A percentile compares a stretch with the other conserved stretches of the same genome.
Evolutionary conservation across 1,284 basidiomycete genomes (phyloP).

Genomic region (Trichosporon sp.): DNA sequence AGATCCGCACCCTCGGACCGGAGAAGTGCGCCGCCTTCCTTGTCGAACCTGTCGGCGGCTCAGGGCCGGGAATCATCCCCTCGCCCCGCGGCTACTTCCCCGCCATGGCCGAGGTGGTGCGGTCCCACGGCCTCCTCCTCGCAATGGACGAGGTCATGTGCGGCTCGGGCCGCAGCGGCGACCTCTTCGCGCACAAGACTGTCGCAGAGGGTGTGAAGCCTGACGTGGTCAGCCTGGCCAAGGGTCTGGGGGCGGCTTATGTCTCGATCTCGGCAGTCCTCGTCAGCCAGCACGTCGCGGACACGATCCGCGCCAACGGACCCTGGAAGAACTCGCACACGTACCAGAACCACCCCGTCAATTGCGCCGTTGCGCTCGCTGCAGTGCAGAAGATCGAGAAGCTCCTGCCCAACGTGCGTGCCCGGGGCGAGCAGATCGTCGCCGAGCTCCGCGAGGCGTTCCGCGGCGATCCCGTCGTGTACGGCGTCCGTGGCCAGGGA

Average conservation of each 20-base stretch:
- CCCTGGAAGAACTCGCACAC: slow-evolving; percentile 72
- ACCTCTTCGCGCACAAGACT: slow-evolving; percentile 63
- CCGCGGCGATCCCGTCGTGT: slow-evolving; percentile 32
- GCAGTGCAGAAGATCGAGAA: slow-evolving; percentile 73
- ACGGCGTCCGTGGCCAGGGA: slow-evolving; percentile 61
- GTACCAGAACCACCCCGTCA: slow-evolving; percentile 77
- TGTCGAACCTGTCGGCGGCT: slow-evolving; percentile 64
- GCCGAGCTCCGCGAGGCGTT: slow-evolving; percentile 32
- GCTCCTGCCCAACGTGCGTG: slow-evolving; percentile 54
- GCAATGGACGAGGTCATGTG: slow-evolving; percentile 85
- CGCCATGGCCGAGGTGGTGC: slow-evolving; percentile 78
- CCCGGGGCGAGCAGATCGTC: slow-evolving; percentile 38
- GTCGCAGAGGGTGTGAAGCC: slow-evolving; percentile 66
- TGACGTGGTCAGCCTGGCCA: slow-evolving; percentile 80
- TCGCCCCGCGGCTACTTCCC: slow-evolving; percentile 51
- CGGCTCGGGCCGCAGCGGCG: slow-evolving; percentile 78
- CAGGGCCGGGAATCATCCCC: slow-evolving; percentile 65
- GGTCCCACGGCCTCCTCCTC: slow-evolving; percentile 78
- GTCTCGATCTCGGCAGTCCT: slow-evolving; percentile 77
- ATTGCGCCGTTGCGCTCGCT: slow-evolving; percentile 75
- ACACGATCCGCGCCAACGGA: slow-evolving; percentile 64
- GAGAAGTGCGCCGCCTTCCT: slow-evolving; percentile 65
- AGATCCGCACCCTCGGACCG: slow-evolving; percentile 76
- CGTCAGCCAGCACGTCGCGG: slow-evolving; percentile 68
- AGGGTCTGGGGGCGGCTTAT: slow-evolving; percentile 85